A percentile compares a stretch with the other conserved stretches of the same genome.
phyloP scores from a whole-genome alignment of 1,284 basidiomycete genomes.

The Naganishia liquefaciens region DNA sequence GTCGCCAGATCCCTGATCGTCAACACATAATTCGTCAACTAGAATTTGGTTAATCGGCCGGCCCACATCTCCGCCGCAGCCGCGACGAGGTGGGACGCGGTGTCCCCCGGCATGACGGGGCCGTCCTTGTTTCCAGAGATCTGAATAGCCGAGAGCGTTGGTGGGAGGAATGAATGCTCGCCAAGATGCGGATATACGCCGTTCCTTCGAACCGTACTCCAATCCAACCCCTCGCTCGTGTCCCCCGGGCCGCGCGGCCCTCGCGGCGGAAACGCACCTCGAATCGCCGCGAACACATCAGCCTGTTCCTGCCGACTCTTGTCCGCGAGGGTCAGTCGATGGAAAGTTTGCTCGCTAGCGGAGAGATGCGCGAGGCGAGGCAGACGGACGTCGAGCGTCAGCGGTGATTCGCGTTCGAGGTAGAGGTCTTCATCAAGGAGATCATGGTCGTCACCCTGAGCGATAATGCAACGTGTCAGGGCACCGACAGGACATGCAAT shows the following conservation, averaged over 20 bases:
- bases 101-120: constrained; percentile 16
- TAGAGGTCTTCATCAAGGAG: constrained; percentile 28
- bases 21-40: constrained; percentile 28
- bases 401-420: constrained; percentile 32
- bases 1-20: constrained; percentile 24
- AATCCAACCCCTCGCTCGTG: neutral
- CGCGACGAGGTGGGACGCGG: constrained; percentile 16
- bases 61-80: constrained; percentile 20
- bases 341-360: constrained; percentile 13
- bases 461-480: constrained; percentile 37
- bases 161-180: constrained; percentile 22
- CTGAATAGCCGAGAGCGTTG: constrained; percentile 9
- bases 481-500: too few relatives aligned
- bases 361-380: constrained; percentile 17
- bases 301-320: constrained; percentile 31
- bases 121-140: constrained; percentile 23
- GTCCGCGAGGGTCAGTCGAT: constrained; percentile 30
- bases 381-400: constrained; percentile 23
- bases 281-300: constrained; percentile 11
- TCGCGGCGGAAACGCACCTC: constrained; percentile 3
- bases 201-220: constrained; percentile 6
- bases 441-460: constrained; percentile 25
- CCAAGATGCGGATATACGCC: constrained; percentile 4
- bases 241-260: neutral
- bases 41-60: constrained; percentile 17